Base-by-base conservation (phyloP, 352 stramenopile genomes). In the Pythium diclinum region DNA sequence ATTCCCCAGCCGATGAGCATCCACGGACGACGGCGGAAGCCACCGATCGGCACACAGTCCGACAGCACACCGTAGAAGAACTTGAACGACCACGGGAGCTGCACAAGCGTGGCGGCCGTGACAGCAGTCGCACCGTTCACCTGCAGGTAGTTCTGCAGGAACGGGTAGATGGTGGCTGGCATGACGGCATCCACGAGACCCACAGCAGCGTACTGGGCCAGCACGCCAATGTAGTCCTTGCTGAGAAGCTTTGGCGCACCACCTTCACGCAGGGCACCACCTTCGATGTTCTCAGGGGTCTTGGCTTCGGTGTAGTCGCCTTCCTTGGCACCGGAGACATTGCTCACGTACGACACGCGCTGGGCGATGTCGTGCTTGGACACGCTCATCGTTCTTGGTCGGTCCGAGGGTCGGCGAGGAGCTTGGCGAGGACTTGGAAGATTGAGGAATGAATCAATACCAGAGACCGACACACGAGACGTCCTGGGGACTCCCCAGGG, bases 121-220 rank as follows among this genome's bases (percentile, higher is more conserved):
- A 73, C 61, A 42, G 71, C 52, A 3, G 68, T 62, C 7, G 34
- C 38, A 13, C 74, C 74, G 3, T 59, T 65, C 0, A 25, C 34
- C 40, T 81, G 78, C 3, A 88, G 65, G 51, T 83, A 85, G 21
- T 72, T 56, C 33, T 81, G 68, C 47, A 82, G 67, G 58, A 85
- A 74, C 19, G 76, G 76, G 65, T 85, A 87, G 21, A 80, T 60
- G 16, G 71, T 78, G 13, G 49, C 59, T 0, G 74, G 71, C 14
- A 81, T 34, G 2, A 68, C 30, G 8, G 67, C 72, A 23, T 76
- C 69, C 19, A 75, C 60, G 19, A 80, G 63, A 13, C 73, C 73
- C 0, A 87, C 73, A 11, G 67, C 25, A 3, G 25, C 25, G 25
- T 28, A 28, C 25, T 28, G 25, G 3, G 25, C 25, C 25, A 28